Base-by-base conservation (phyloP, 1,284 basidiomycete species). In the Rhodotorula sp. region DNA sequence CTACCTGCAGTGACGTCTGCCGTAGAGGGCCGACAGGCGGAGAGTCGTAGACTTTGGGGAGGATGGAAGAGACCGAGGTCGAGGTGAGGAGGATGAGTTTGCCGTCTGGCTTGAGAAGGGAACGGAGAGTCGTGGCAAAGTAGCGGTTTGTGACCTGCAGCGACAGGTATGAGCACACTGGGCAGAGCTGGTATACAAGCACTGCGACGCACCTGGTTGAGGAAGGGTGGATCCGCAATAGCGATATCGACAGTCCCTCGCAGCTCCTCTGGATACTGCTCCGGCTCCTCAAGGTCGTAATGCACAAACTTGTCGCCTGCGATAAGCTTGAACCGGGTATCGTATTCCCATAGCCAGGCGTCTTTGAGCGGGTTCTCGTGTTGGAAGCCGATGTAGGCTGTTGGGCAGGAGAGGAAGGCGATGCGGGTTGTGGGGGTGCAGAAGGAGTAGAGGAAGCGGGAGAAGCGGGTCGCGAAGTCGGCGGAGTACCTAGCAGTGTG, bases 371-470 rank as follows among this genome's bases (percentile, higher is more conserved):
- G 63, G 46, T 75, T 72, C 44, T 70, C 66, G 70, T 79, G 77
- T 22, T 79, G 78, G 66, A 80, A 79, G 6, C 75, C 78, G 46
- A 80, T 78, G 76, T 76, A 80, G 13, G 75, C 77, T 0, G 79
- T 80, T 7, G 79, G 79, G 32, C 77, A 80, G 65, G 76, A 79
- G n/a, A 80, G 74, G 72, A 80, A 80, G 10, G 75, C 79, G 53
- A 79, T 71, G 27, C 67, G 65, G 8, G 74, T 66, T 10, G 59
- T 10, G 1, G 70, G 54, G 44, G 66, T 68, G 56, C 67, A 68
- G 62, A 76, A 66, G 17, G 72, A 64, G 10, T 65, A 65, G 44
- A 79, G 49, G 60, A 71, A 72, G 15, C 59, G 54, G 34, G 75
- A 67, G 55, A 79, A 56, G 44, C 64, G 59, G 46, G 66, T 49